phyloP scores from a whole-genome alignment of 2,329 filamentous ascomycete genomes.

The Simplicillium aogashimaense region DNA sequence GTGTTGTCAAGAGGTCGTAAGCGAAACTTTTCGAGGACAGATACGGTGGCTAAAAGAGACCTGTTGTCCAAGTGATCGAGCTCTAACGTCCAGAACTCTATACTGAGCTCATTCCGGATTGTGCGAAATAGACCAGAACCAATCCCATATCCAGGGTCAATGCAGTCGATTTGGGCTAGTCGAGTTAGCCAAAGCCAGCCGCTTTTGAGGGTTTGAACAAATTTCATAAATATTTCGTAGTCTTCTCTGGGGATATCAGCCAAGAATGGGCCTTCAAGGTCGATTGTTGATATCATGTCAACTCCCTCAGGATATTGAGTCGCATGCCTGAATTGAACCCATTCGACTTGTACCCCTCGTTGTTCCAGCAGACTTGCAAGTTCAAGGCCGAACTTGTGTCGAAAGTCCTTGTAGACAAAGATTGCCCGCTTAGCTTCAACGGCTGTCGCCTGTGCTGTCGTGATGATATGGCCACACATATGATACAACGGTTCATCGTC shows the following conservation, averaged over 20 bases:
- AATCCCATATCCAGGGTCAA: conserved; percentile 1
- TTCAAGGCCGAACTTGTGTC: conserved; percentile 3
- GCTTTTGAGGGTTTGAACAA: conserved; percentile 1
- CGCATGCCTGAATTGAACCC: conserved; percentile 1
- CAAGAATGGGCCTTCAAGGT: conserved; percentile 10
- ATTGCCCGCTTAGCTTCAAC: not conserved
- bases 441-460: conserved; percentile 7
- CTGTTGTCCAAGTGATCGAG: not conserved
- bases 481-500: conserved; percentile 10
- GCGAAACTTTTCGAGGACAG: not conserved
- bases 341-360: conserved; percentile 2
- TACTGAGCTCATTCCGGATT: conserved; percentile 2
- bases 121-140: conserved; percentile 2
- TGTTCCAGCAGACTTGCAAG: conserved; percentile 2
- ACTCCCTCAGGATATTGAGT: not conserved
- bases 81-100: conserved; percentile 2
- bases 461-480: conserved; percentile 4
- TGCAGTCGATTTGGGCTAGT: conserved; percentile 1
- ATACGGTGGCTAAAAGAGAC: not conserved
- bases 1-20: not conserved
- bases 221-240: conserved; percentile 8
- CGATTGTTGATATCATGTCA: conserved; percentile 9
- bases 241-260: conserved; percentile 4
- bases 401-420: conserved; percentile 2
- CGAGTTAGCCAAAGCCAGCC: conserved; percentile 2